phyloP scores from a whole-genome alignment of 2,329 filamentous ascomycete species.

The Xylariales sp. region DNA sequence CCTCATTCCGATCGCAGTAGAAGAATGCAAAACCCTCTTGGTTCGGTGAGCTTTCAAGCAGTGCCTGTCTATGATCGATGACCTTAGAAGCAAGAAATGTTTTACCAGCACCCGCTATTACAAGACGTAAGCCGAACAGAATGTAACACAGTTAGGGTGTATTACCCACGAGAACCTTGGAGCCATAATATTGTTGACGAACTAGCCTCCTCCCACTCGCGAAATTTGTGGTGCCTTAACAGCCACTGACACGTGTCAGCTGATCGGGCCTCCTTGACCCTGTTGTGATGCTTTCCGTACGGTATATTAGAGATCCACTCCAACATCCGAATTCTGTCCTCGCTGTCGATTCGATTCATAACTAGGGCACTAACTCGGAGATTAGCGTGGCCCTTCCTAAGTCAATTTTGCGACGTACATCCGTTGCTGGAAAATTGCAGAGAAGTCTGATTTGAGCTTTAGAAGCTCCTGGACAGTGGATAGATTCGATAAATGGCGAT shows the following conservation, averaged over 20 bases:
- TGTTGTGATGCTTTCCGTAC: conserved; percentile 19
- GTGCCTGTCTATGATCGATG: not conserved
- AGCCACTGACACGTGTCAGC: conserved; percentile 21
- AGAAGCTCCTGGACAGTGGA: conserved; percentile 9
- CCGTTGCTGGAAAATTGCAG: not conserved
- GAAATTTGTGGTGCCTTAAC: not conserved
- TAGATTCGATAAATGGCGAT: conserved; percentile 10
- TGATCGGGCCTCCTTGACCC: conserved; percentile 13
- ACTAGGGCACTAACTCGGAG: not conserved
- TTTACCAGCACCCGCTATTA: conserved; percentile 25
- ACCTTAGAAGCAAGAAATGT: conserved; percentile 30
- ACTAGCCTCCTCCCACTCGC: conserved; percentile 12
- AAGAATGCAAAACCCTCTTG: conserved; percentile 28
- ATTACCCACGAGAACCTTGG: conserved; percentile 20
- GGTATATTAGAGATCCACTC: conserved; percentile 26
- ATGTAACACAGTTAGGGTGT: not conserved
- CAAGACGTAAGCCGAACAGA: not conserved
- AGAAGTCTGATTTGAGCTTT: not conserved
- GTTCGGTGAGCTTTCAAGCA: not conserved
- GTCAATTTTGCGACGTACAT: conserved; percentile 4
- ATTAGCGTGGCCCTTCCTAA: not conserved
- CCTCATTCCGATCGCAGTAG: conserved; percentile 23
- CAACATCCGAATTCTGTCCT: not conserved
- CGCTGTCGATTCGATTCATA: not conserved
- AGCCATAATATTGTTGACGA: conserved; percentile 27